Conservation (phyloP, 2,329 filamentous ascomycete genomes). For the Phyllosticta citrichinensis region DNA sequence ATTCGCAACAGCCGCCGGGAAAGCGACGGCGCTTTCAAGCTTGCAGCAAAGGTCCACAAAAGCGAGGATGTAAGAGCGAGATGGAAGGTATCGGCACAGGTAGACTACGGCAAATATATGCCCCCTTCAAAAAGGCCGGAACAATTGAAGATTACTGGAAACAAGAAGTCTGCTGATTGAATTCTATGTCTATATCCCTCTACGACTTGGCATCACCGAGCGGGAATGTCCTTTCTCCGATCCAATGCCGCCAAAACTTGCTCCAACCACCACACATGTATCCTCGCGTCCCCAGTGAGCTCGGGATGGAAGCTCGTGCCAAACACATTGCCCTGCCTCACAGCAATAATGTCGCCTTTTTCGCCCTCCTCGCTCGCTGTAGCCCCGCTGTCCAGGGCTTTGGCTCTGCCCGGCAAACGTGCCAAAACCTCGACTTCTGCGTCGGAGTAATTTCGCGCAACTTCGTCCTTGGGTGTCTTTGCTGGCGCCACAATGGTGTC, state of each 20-base stretch:
- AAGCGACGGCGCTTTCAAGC: background rate
- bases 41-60: background rate
- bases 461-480: constrained; percentile 35
- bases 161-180: background rate
- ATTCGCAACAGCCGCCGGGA: background rate
- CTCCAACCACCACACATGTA: constrained; percentile 88
- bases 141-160: background rate
- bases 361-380: constrained; percentile 38
- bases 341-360: constrained; percentile 72
- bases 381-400: constrained; percentile 37
- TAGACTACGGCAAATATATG: background rate
- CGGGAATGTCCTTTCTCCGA: background rate
- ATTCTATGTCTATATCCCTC: background rate
- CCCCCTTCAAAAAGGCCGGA: background rate
- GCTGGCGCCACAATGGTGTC: constrained; percentile 50
- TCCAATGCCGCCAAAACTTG: constrained; percentile 44
- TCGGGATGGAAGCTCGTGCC: constrained; percentile 96
- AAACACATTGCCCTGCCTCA: constrained; percentile 82
- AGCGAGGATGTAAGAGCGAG: background rate
- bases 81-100: background rate
- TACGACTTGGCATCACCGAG: background rate
- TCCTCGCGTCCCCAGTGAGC: constrained; percentile 74
- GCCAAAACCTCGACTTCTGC: constrained; percentile 50
- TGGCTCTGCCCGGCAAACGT: constrained; percentile 43
- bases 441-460: constrained; percentile 35